A percentile compares a stretch with the other conserved stretches of the same genome.
phyloP scores from a whole-genome alignment of 129 eudicot species.

The Lactuca saligna region DNA sequence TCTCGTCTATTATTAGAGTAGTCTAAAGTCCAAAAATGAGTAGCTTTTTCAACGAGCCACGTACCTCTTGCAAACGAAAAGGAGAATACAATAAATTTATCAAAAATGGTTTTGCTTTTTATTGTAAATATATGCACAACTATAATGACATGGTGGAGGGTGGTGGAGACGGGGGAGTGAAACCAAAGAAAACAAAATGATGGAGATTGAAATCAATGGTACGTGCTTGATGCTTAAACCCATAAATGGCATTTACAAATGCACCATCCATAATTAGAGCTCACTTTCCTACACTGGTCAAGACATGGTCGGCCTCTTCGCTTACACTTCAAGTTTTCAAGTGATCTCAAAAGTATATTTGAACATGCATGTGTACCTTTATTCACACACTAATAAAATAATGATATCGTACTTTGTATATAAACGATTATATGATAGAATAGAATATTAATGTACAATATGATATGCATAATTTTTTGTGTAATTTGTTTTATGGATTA shows the following conservation, averaged over 20 bases:
- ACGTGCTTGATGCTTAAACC: neutral
- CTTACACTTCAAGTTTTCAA: constrained; percentile 12
- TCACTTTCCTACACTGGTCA: constrained; percentile 3
- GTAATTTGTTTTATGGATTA: too few species aligned
- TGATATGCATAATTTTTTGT: neutral
- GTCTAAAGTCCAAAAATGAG: too few species aligned
- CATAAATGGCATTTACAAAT: constrained; percentile 7
- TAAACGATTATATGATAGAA: neutral
- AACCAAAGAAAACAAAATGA: constrained; percentile 20
- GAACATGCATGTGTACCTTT: neutral
- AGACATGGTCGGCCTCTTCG: constrained; percentile 8
- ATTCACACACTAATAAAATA: neutral
- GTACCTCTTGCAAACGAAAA: too few species aligned
- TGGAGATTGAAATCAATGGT: neutral
- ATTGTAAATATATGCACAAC: too few species aligned
- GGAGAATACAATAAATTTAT: too few species aligned
- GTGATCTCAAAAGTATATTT: neutral
- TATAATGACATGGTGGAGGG: neutral
- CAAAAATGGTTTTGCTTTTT: too few species aligned
- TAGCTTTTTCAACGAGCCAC: too few species aligned
- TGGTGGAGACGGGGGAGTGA: neutral
- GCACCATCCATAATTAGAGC: constrained; percentile 10
- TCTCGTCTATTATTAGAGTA: too few species aligned
- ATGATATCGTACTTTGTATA: neutral
- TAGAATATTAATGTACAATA: neutral